Base-by-base conservation (phyloP, 2,329 filamentous ascomycete species). In the Cladorrhinum sp. region DNA sequence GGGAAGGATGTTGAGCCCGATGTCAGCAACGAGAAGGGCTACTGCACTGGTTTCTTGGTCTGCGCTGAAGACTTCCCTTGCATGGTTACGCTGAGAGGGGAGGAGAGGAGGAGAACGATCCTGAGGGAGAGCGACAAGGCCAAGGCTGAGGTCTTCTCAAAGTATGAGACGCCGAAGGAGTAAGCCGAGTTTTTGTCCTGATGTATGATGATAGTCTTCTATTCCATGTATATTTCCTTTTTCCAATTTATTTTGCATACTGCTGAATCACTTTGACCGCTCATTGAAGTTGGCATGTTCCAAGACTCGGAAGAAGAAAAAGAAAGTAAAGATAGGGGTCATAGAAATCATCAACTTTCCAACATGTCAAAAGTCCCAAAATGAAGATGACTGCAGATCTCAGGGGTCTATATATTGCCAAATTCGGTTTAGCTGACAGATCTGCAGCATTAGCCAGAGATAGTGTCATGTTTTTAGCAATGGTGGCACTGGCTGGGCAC, bases 1-100 rank as follows among this genome's bases (percentile, higher is more conserved):
- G 74, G 75, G 0, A 64, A 63, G 23, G 63, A 57, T 1, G 71
- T 78, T 4, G 23, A 73, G 2, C 74, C 75, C 0, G 73, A 78
- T 57, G 59, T 61, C 13, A 56, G 53, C 24, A 20, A 48, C 10
- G 57, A 61, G 25, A 57, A 51, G 12, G 62, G 53, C 5, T 64
- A 64, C 55, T 55, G 29, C 23, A 20, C 56, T 2, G 62, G 62
- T 13, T 64, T 64, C 50, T 57, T 64, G 59, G 59, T 62, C 3
- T 64, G 62, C 18, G 59, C 62, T 6, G 53, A 64, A 32, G 59
- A 60, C 16, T 64, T 62, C 50, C 59, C 60, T 12, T 61, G 59
- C 23, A 56, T 27, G 1, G 45, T 62, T 36, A 59, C 50, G 41
- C 16, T 61, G 55, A 54, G 62, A 49, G 38, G 32, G 5, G 60